Evolutionary conservation across 495 filamentous ascomycete genomes (phyloP), one percentile per base, ranked within the genome.

Genomic region (Podospora comata): DNA sequence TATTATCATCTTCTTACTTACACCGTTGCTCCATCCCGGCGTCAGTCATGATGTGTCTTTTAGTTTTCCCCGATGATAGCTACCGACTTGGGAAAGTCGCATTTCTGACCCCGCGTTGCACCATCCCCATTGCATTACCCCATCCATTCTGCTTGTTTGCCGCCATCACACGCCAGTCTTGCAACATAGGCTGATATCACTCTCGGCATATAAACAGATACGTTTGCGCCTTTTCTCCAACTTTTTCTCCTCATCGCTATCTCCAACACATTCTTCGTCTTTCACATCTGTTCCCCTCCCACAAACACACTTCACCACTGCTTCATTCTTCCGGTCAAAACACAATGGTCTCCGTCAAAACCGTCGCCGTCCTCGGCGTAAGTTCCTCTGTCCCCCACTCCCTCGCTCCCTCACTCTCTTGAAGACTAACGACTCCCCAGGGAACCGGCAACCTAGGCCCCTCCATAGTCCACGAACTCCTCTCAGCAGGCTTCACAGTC

Each of bases 371-470:
- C 27, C 71, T 83, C 48, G 86, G 86, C 32, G 85, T 85, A 76
- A 68, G 81, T 77, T 19, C 28, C 30, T 3, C 7, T 44, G 4
- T 30, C 30, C 28, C 27, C 62, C 39, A 4, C 59, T 11, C 13
- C 30, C 65, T 54, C 16, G n/a, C 26, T 0, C 44, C 34, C 48
- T 9, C 16, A 30, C 60, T 23, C 23, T 23, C 23, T 23, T 23
- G 23, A 23, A 53, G 26, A 56, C 62, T n/a, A 65, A 60, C 63
- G 4, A 23, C 1, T 60, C 2, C 27, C 27, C 0, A 88, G 87
- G 87, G 81, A 6, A 82, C 81, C 1, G 89, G 90, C 54, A 84
- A 82, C 63, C 77, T 91, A 11, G 90, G 89, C 61, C 76, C 79
- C n/a, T 74, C 84, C 3, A 77, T 90, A 39, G 75, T 90, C 65